Evolutionary conservation across 2,329 filamentous ascomycete species (phyloP), one percentile per base, ranked within the genome.

Genomic region (Meredithiella fracta): DNA sequence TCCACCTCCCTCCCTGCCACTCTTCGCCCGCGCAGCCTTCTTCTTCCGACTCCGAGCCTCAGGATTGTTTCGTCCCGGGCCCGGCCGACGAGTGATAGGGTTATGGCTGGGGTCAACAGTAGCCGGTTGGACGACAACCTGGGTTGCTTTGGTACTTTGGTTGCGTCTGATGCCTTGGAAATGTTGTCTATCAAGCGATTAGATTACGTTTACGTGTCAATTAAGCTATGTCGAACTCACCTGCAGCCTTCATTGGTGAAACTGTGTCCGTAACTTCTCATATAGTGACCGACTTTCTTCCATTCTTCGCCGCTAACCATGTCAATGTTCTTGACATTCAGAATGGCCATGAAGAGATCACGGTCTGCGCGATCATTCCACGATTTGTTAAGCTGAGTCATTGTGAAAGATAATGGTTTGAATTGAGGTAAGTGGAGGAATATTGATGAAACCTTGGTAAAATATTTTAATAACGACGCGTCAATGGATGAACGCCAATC

Each of bases 171-270:
- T 70, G 26, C 77, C 76, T 62, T 80, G 78, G 57, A 80, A 80
- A 62, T 80, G 78, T 69, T 80, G 78, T 38, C 77, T 80, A 29
- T 26, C n/a, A n/a, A 23, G 8, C 9, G 23, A 22, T 49, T 20
- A 49, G 44, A n/a, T n/a, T n/a, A n/a, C n/a, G n/a, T n/a, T n/a
- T n/a, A n/a, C n/a, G n/a, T n/a, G n/a, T n/a, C n/a, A n/a, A n/a
- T n/a, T n/a, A n/a, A n/a, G n/a, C n/a, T n/a, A n/a, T n/a, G n/a
- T 57, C 38, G 53, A 51, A 74, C 77, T 69, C 68, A 80, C 77
- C 78, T 76, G 61, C 78, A 80, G 62, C 78, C 78, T 64, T 81
- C 77, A 69, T 81, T 80, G 17, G 78, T 80, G 65, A 81, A 80
- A 66, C 76, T 76, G 62, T 81, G 80, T 56, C 78, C 77, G 57